Conservation (phyloP, 371 early-diverging fungal genomes). For the Rhizopus sp. region DNA sequence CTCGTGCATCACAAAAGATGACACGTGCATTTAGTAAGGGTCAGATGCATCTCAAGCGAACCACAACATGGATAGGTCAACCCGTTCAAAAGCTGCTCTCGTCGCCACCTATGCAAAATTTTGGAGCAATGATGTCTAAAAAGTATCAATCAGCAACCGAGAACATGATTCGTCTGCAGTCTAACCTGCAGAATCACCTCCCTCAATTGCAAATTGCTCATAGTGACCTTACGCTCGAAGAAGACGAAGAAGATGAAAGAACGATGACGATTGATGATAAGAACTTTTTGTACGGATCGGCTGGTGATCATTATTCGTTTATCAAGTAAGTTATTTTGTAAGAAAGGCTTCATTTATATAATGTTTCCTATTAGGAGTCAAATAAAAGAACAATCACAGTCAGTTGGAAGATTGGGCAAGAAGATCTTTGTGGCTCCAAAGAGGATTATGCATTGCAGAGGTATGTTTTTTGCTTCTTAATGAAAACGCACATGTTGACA, state of each 20-base stretch:
- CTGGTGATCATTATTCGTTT: slow-evolving; percentile 19
- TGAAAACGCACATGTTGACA: neutral
- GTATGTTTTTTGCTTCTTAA: slow-evolving; percentile 1
- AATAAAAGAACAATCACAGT: slow-evolving; percentile 7
- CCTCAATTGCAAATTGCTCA: neutral
- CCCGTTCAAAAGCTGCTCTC: slow-evolving; percentile 16
- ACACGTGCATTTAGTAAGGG: slow-evolving; percentile 20
- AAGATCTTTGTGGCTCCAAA: slow-evolving; percentile 15
- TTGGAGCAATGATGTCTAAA: slow-evolving; percentile 10
- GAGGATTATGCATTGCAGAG: slow-evolving; percentile 27
- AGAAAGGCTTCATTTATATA: neutral
- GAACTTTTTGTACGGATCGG: slow-evolving; percentile 11
- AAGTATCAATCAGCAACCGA: slow-evolving; percentile 6
- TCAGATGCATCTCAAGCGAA: slow-evolving; percentile 24
- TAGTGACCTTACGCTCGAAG: neutral
- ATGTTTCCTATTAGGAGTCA: slow-evolving; percentile 10
- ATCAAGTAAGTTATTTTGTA: slow-evolving; percentile 12
- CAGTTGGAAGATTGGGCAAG: neutral
- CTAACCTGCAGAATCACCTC: neutral
- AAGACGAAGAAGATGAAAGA: neutral
- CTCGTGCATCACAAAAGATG: neutral
- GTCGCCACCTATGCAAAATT: slow-evolving; percentile 15
- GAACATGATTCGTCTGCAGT: neutral
- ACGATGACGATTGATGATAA: neutral
- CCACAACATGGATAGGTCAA: slow-evolving; percentile 22